These are phyloP conservation scores for Trypethelium eluteriae DNA, from an alignment of 495 filamentous ascomycete genomes.

Conservation along the genomic window DNA sequence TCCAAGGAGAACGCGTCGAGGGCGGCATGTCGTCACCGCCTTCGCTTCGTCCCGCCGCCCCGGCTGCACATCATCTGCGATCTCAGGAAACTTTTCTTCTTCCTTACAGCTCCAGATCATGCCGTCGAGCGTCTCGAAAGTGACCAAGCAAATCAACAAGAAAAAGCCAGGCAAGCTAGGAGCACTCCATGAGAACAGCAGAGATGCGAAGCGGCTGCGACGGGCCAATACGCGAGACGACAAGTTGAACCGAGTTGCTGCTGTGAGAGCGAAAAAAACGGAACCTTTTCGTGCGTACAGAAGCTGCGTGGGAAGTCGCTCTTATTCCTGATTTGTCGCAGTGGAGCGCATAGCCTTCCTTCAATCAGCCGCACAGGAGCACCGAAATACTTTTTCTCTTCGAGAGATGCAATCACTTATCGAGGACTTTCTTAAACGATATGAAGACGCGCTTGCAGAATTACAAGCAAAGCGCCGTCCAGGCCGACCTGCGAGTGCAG, in stretches of 20 bases:
- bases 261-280: constrained; percentile 56
- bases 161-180: constrained; percentile 60
- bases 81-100: background rate
- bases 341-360: constrained; percentile 69
- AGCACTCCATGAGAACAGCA: constrained; percentile 72
- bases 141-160: constrained; percentile 81
- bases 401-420: constrained; percentile 56
- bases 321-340: constrained; percentile 27
- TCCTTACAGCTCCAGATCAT: constrained; percentile 40
- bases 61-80: background rate
- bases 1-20: background rate
- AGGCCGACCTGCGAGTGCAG: constrained; percentile 69
- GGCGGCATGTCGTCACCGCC: constrained; percentile 8
- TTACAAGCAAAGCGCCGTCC: constrained; percentile 69
- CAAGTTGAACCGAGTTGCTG: constrained; percentile 58
- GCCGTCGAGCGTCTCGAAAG: constrained; percentile 68
- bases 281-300: constrained; percentile 37
- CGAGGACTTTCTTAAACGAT: constrained; percentile 60
- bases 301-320: background rate
- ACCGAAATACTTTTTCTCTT: constrained; percentile 46
- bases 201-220: constrained; percentile 68
- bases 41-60: constrained; percentile 5
- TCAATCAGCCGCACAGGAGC: constrained; percentile 53
- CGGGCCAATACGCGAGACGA: constrained; percentile 67
- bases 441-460: constrained; percentile 65